phyloP scores from a whole-genome alignment of 495 filamentous ascomycete genomes.

The Chaetomium fimeti region DNA sequence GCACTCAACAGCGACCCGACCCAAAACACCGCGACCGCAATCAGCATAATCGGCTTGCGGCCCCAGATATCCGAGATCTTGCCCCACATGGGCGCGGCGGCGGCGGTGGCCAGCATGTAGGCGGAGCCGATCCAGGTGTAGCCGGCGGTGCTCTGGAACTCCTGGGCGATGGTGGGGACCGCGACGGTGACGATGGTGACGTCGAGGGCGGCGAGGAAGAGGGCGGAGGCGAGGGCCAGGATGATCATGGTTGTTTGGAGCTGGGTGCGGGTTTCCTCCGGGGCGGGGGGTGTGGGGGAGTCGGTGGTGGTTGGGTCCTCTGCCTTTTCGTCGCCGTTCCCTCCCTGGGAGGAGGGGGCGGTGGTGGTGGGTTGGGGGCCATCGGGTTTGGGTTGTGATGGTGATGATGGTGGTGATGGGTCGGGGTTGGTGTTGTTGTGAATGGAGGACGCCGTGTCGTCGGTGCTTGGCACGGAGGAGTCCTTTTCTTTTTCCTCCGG shows the following conservation, averaged over 20 bases:
- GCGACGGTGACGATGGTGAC: constrained; percentile 42
- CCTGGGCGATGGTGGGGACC: constrained; percentile 59
- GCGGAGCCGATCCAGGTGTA: constrained; percentile 78
- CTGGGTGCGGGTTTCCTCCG: constrained; percentile 38
- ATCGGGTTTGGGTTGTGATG: background rate
- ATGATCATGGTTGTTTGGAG: constrained; percentile 42
- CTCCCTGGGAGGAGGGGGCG: no score
- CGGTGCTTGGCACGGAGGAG: background rate
- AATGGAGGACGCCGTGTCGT: constrained; percentile 5
- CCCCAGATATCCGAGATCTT: constrained; percentile 86
- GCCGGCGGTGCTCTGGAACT: constrained; percentile 61
- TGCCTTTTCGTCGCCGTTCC: background rate
- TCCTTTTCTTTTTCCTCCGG: background rate
- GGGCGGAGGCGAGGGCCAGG: constrained; percentile 46
- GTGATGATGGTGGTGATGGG: background rate
- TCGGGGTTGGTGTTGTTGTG: background rate
- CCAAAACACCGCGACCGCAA: constrained; percentile 72
- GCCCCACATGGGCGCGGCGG: constrained; percentile 74
- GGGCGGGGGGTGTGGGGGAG: constrained; percentile 15
- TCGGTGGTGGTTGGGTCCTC: background rate
- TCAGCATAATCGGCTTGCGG: constrained; percentile 72
- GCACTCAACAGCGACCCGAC: constrained; percentile 72
- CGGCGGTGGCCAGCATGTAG: constrained; percentile 66
- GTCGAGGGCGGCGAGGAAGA: constrained; percentile 56
- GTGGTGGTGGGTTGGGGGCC: background rate